Conservation (phyloP, 2,329 filamentous ascomycete species). For the Leptosphaerulina australis region DNA sequence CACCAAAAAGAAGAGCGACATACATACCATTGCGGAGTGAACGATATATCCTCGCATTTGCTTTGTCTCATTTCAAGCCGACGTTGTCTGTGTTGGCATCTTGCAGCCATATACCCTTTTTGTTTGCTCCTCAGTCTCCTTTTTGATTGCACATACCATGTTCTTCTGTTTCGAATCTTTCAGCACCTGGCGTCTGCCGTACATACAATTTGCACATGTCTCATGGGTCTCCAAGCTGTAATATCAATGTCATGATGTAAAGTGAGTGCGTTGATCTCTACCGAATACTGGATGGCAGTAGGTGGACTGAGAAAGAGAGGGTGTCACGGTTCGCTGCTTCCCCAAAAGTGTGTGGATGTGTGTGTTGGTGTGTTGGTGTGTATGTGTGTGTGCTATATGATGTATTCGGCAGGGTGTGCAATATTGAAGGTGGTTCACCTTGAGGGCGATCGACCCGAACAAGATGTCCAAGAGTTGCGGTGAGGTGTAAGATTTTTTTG, state of each 20-base stretch:
- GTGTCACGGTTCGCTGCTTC: neutral
- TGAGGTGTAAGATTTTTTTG: neutral
- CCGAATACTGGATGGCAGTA: neutral
- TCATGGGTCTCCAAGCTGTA: slow-evolving; percentile 4
- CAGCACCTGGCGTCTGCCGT: slow-evolving; percentile 9
- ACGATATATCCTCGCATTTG: slow-evolving; percentile 22
- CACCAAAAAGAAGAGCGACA: slow-evolving; percentile 42
- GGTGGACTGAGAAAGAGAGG: neutral
- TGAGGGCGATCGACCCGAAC: neutral
- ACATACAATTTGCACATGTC: slow-evolving; percentile 15
- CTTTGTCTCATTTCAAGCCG: slow-evolving; percentile 20
- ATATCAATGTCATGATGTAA: slow-evolving; percentile 7
- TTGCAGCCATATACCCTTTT: slow-evolving; percentile 20
- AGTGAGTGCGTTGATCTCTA: slow-evolving; percentile 5
- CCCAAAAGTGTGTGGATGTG: neutral
- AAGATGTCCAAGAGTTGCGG: neutral
- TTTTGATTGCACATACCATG: slow-evolving; percentile 10
- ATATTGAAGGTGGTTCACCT: neutral
- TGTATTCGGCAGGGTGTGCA: neutral
- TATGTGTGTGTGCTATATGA: neutral
- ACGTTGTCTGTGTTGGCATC: slow-evolving; percentile 21
- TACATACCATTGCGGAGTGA: slow-evolving; percentile 46
- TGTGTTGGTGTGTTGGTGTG: too few species aligned
- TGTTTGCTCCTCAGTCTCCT: slow-evolving; percentile 14
- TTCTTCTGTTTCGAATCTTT: slow-evolving; percentile 3